Evolutionary conservation across 208 protist species (phyloP).

Genomic region (Crithidia sp.): DNA sequence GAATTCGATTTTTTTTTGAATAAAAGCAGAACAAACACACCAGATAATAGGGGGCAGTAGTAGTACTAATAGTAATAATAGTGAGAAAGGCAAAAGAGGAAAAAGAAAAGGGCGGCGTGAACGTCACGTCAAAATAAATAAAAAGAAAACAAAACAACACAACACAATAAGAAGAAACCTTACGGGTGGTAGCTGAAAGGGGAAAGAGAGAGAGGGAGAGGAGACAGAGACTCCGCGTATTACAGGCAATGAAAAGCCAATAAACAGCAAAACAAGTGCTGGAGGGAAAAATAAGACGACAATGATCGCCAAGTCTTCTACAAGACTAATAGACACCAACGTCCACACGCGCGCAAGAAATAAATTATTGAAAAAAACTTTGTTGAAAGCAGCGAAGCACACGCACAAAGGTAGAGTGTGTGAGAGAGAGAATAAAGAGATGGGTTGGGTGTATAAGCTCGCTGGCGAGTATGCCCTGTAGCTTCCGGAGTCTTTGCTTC

Average conservation of each 20-base stretch:
- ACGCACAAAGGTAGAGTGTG: neutral
- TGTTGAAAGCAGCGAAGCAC: neutral
- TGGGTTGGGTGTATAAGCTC: no score
- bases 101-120: neutral
- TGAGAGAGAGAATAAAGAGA: neutral
- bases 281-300: neutral
- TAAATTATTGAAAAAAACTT: neutral
- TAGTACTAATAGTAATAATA: neutral
- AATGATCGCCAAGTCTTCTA: no score
- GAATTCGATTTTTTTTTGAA: neutral
- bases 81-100: neutral
- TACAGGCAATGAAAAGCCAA: neutral
- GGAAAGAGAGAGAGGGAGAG: neutral
- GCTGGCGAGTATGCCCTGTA: neutral
- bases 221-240: neutral
- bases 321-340: no score
- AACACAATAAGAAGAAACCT: neutral
- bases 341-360: neutral
- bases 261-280: neutral
- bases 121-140: no score
- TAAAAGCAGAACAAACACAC: neutral
- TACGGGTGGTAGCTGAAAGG: neutral
- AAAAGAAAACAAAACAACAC: neutral
- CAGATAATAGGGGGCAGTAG: neutral
- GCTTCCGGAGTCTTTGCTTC: no score